Evolutionary conservation across 352 stramenopile species (phyloP), one percentile per base, ranked within the genome.

Genomic region (Globisporangium polare): DNA sequence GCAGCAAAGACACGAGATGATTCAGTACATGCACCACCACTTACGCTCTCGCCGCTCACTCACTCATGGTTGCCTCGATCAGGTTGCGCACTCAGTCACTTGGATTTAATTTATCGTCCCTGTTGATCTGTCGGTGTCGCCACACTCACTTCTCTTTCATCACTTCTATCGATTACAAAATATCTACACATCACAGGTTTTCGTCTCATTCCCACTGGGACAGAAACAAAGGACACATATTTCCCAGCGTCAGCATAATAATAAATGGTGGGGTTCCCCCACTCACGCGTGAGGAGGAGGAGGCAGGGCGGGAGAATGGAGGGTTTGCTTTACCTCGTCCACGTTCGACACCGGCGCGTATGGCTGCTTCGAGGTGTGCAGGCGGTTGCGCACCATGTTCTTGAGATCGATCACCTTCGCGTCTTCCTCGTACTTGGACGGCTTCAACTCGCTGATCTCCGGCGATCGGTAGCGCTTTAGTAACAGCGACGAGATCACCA

Each of bases 401-500:
- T 91, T 91, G 10, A 91, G 67, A 45, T 91, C 83, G 45, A 91
- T 73, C 29, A 89, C 77, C 60, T 90, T 86, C 17, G 67, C 71
- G 53, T 90, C 80, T 12, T 90, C 77, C 26, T 83, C 73, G 31
- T 84, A 88, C 63, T 83, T 74, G 20, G 78, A 62, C 20, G 72
- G 62, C 53, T 80, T 87, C 10, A 71, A 47, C 27, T 63, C 60
- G 15, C 68, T 51, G 8, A 95, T 57, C 39, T 78, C 57, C 7
- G 88, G 88, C 0, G 73, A 24, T 31, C 72, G 58, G 65, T 96
- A 96, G 13, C 72, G 72, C 60, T 94, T 94, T n/a, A 96, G 63
- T 41, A 92, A n/a, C 29, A 96, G 62, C 57, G 86, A 95, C 24
- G 87, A 95, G 15, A 90, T 61, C 3, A 96, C 84, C 0, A 96